phyloP scores from a whole-genome alignment of 371 early-diverging fungal genomes.

The Mucor circinelloides region DNA sequence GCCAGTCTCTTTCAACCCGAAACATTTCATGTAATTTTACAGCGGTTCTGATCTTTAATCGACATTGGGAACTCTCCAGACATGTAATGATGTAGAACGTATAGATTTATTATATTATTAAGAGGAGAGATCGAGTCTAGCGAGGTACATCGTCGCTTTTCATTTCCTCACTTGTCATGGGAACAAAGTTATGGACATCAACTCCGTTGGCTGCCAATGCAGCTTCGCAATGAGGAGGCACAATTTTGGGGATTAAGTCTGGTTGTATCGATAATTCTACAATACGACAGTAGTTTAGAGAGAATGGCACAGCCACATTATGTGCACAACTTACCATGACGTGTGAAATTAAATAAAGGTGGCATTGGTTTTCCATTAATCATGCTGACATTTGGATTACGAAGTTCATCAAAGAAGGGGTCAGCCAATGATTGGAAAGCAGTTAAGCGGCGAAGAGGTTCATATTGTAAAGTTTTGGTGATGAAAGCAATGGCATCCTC shows the following conservation, averaged over 20 bases:
- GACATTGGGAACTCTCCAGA: not conserved
- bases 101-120: not conserved
- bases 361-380: constrained; percentile 84
- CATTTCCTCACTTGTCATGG: constrained; percentile 41
- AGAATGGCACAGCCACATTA: not conserved
- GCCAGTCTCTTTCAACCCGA: not conserved
- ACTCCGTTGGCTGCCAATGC: constrained; percentile 53
- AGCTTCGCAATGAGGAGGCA: constrained; percentile 64
- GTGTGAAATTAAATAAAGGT: constrained; percentile 88
- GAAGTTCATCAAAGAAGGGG: constrained; percentile 96
- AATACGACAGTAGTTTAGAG: not conserved
- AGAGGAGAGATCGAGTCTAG: not conserved
- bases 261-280: constrained; percentile 56
- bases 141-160: constrained; percentile 22
- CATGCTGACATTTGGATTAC: constrained; percentile 81
- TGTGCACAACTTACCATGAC: constrained; percentile 59
- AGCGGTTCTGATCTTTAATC: not conserved
- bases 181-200: constrained; percentile 48
- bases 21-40: not conserved
- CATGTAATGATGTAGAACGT: not conserved
- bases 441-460: constrained; percentile 87
- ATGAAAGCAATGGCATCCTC: constrained; percentile 92
- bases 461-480: constrained; percentile 90
- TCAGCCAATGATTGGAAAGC: constrained; percentile 95
- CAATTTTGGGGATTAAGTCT: constrained; percentile 57